Percentiles rank a stretch among this genome's conserved stretches.
These are phyloP conservation scores for Rachicladosporium sp. DNA, from an alignment of 2,329 filamentous ascomycete species.

Conservation along the genomic window DNA sequence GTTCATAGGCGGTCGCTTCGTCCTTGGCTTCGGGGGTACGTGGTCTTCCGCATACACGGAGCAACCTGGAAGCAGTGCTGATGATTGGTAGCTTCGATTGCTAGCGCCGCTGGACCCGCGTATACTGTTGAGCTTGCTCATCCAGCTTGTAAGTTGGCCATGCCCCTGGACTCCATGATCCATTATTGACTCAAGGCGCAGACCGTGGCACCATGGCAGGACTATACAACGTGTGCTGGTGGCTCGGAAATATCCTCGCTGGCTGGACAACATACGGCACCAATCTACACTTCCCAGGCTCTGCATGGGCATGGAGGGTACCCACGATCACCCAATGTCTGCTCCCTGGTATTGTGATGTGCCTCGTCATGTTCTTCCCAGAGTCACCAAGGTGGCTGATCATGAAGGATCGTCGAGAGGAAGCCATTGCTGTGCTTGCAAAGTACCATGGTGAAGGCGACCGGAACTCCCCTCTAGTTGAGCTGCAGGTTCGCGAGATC, in stretches of 20 bases:
- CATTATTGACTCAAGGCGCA: too few relatives aligned
- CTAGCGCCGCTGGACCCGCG: constrained; percentile 46
- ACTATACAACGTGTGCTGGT: constrained; percentile 38
- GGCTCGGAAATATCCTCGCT: constrained; percentile 41
- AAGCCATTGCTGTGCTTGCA: constrained; percentile 45
- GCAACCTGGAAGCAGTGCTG: background rate
- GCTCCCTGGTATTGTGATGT: constrained; percentile 20
- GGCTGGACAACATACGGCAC: constrained; percentile 36
- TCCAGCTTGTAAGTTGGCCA: constrained; percentile 31
- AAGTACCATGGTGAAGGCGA: constrained; percentile 44
- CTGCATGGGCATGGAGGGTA: constrained; percentile 34
- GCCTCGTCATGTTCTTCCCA: constrained; percentile 37
- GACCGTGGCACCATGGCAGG: constrained; percentile 48
- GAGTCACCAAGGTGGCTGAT: constrained; percentile 51
- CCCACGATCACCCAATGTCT: constrained; percentile 19
- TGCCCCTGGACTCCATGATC: too few relatives aligned
- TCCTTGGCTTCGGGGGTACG: constrained; percentile 32
- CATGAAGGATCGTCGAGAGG: constrained; percentile 41
- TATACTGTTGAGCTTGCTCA: constrained; percentile 51
- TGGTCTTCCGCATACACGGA: constrained; percentile 20
- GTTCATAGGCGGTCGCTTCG: constrained; percentile 39
- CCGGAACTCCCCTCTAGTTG: constrained; percentile 19
- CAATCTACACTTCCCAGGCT: constrained; percentile 9
- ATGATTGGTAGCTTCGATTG: constrained; percentile 25
- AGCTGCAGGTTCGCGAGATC: constrained; percentile 28